Conservation (phyloP, 2,329 filamentous ascomycete species). For the Lachnellula willkommii region DNA sequence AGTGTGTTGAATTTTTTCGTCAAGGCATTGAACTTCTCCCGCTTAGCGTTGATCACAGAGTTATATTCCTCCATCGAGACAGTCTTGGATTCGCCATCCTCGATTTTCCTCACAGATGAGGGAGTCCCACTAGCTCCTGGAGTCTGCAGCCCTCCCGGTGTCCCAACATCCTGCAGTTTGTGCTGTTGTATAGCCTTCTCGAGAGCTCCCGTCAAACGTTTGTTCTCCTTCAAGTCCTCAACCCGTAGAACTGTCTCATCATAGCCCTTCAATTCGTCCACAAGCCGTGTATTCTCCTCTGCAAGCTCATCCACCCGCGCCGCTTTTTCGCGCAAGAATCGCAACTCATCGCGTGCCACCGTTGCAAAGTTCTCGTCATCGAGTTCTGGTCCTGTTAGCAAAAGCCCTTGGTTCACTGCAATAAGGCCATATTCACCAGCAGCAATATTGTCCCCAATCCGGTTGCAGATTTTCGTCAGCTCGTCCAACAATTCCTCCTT, state of each 20-base stretch:
- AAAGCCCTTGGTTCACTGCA: neutral
- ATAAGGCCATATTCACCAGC: slow-evolving; percentile 13
- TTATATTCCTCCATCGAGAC: slow-evolving; percentile 10
- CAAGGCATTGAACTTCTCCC: slow-evolving; percentile 19
- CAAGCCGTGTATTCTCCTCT: slow-evolving; percentile 15
- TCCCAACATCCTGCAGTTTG: neutral
- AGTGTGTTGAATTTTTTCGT: too few species aligned
- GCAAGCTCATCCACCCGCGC: slow-evolving; percentile 10
- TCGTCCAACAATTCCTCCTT: slow-evolving; percentile 21
- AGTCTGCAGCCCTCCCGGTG: neutral
- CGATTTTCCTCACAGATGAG: slow-evolving; percentile 8
- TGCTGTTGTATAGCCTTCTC: slow-evolving; percentile 9
- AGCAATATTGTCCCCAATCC: slow-evolving; percentile 20
- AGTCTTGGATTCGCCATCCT: slow-evolving; percentile 1
- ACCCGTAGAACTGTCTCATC: slow-evolving; percentile 9
- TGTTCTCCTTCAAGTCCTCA: slow-evolving; percentile 21
- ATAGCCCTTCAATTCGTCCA: slow-evolving; percentile 17
- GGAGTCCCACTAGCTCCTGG: slow-evolving; percentile 5
- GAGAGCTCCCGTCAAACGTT: slow-evolving; percentile 15
- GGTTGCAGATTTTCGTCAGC: slow-evolving; percentile 19
- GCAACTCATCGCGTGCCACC: slow-evolving; percentile 17
- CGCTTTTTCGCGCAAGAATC: slow-evolving; percentile 10
- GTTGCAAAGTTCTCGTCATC: slow-evolving; percentile 11
- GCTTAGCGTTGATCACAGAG: slow-evolving; percentile 5
- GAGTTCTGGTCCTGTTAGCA: slow-evolving; percentile 13